Conservation (phyloP, 2,329 filamentous ascomycete genomes). For the Arthroderma sp. region DNA sequence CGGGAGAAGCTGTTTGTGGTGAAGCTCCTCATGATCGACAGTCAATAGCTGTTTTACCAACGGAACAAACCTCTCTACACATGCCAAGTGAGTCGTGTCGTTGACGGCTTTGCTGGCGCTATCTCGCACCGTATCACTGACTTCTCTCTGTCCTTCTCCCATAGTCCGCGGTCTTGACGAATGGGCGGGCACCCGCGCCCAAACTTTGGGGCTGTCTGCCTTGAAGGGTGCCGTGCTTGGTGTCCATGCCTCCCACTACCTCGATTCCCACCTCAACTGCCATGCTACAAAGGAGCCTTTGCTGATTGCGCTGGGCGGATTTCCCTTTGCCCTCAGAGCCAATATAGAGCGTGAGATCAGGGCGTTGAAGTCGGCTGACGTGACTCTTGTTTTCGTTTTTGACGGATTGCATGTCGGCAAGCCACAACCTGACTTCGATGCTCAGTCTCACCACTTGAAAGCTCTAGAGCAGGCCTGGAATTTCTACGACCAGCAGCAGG, state of each 20-base stretch:
- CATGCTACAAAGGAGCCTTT: conserved; percentile 68
- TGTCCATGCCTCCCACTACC: conserved; percentile 81
- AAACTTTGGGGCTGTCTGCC: conserved; percentile 51
- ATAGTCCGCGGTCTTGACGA: conserved; percentile 41
- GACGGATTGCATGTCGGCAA: conserved; percentile 71
- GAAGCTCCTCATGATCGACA: too few species aligned
- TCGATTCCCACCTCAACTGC: conserved; percentile 62
- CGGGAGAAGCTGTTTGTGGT: too few species aligned
- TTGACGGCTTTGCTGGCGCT: too few species aligned
- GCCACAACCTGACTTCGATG: conserved; percentile 50
- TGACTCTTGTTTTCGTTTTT: conserved; percentile 82
- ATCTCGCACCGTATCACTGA: too few species aligned
- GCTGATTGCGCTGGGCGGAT: conserved; percentile 74
- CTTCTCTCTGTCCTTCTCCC: not conserved
- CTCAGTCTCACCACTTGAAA: conserved; percentile 50
- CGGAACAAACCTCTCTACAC: too few species aligned
- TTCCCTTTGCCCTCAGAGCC: conserved; percentile 63
- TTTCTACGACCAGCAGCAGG: conserved; percentile 68
- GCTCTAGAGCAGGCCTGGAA: conserved; percentile 73
- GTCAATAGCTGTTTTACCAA: too few species aligned
- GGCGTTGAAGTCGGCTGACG: conserved; percentile 53
- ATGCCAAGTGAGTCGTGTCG: too few species aligned
- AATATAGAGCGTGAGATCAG: conserved; percentile 68
- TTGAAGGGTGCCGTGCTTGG: conserved; percentile 64
- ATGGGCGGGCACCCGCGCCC: conserved; percentile 42